A percentile compares a stretch with the other conserved stretches of the same genome.
phyloP scores from a whole-genome alignment of 1,284 basidiomycete genomes.

The Stygiomarasmius scandens region DNA sequence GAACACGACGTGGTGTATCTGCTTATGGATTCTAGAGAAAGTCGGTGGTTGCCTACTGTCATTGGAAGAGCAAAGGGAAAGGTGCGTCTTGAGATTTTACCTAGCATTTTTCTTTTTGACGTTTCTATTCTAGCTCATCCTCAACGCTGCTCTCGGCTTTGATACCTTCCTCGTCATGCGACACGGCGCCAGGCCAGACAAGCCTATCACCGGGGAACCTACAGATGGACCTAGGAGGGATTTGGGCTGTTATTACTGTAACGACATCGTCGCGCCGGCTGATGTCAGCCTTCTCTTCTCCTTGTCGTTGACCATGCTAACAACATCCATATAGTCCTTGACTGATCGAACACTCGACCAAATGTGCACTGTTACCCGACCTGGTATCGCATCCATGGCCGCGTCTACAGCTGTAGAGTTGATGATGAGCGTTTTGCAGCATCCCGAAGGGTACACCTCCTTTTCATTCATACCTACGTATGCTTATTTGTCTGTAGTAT shows the following conservation, averaged over 20 bases:
- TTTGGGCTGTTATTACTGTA: conserved; percentile 97
- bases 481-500: conserved; percentile 42
- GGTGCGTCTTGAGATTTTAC: conserved; percentile 50
- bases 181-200: conserved; percentile 72
- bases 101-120: no score
- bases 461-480: neutral
- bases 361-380: conserved; percentile 99
- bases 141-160: conserved; percentile 96
- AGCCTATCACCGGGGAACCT: conserved; percentile 14
- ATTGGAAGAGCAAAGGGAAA: conserved; percentile 84
- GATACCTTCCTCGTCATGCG: conserved; percentile 98
- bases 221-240: conserved; percentile 30
- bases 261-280: conserved; percentile 94
- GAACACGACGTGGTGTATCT: conserved; percentile 90
- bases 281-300: conserved; percentile 63
- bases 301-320: neutral
- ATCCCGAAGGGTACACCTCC: conserved; percentile 76
- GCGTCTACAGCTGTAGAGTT: conserved; percentile 92
- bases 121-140: no score
- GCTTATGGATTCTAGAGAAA: conserved; percentile 98
- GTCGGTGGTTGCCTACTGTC: conserved; percentile 93
- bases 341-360: conserved; percentile 96
- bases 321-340: conserved; percentile 63
- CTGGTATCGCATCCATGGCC: conserved; percentile 92
- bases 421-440: conserved; percentile 87